Percentiles rank a stretch among this genome's conserved stretches.
Conservation (phyloP, 768 basidiomycete genomes). For the Pleurotus ostreatus region DNA sequence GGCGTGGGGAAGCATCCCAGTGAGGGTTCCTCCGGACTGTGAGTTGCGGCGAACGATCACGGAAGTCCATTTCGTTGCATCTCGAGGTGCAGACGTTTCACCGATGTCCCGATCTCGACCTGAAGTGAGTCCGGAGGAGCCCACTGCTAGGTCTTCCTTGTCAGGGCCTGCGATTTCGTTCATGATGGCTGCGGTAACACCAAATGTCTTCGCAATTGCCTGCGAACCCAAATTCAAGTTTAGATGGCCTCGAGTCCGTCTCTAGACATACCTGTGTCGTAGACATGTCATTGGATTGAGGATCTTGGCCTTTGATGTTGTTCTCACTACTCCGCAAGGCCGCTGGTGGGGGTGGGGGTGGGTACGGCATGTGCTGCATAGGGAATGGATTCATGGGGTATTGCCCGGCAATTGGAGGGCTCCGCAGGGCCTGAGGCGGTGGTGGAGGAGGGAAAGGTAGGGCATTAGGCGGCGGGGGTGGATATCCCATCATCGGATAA, state of each 20-base stretch:
- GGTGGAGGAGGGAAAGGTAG: constrained; percentile 35
- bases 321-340: constrained; percentile 14
- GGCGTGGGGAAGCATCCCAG: constrained; percentile 29
- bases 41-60: constrained; percentile 50
- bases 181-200: constrained; percentile 70
- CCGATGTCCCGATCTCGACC: constrained; percentile 59
- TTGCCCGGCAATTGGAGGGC: constrained; percentile 6
- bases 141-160: constrained; percentile 75
- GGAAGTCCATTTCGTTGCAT: constrained; percentile 57
- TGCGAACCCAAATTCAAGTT: constrained; percentile 15
- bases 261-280: constrained; percentile 46
- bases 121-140: constrained; percentile 64
- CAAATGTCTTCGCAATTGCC: constrained; percentile 76
- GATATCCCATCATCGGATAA: constrained; percentile 14
- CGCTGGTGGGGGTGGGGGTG: constrained; percentile 13
- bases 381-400: neutral
- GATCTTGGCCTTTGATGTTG: constrained; percentile 72
- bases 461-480: constrained; percentile 30
- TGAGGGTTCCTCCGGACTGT: constrained; percentile 26
- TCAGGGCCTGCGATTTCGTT: constrained; percentile 56
- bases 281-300: constrained; percentile 76
- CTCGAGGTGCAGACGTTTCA: constrained; percentile 54
- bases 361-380: neutral
- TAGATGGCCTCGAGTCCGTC: neutral
- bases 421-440: constrained; percentile 15